Conservation (phyloP, 1,139 yeast genomes). For the Magnusiomyces suaveolens region DNA sequence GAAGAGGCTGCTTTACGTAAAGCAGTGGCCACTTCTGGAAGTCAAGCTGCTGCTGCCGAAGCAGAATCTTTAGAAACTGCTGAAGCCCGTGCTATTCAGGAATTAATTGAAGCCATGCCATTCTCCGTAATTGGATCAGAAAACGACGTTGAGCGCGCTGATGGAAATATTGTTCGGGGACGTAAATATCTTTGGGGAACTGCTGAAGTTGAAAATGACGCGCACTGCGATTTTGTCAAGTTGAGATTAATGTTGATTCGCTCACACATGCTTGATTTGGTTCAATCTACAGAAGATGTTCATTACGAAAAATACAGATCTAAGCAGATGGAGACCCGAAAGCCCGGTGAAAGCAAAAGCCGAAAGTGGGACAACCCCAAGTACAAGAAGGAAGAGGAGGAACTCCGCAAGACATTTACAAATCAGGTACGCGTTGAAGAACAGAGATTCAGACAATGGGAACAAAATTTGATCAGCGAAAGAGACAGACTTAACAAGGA, state of each 20-base stretch:
- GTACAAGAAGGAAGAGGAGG: constrained; percentile 92
- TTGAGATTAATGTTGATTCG: constrained; percentile 79
- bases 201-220: constrained; percentile 93
- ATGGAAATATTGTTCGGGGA: constrained; percentile 73
- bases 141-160: constrained; percentile 65
- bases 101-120: constrained; percentile 84
- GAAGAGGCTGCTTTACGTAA: constrained; percentile 18
- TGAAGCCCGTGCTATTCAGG: constrained; percentile 57
- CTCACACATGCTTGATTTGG: constrained; percentile 86
- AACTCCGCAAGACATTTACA: constrained; percentile 89
- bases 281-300: constrained; percentile 78
- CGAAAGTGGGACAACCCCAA: constrained; percentile 63
- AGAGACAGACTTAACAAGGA: constrained; percentile 90
- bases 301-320: constrained; percentile 88
- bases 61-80: constrained; percentile 42
- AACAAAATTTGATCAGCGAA: constrained; percentile 87
- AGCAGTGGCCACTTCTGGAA: constrained; percentile 3
- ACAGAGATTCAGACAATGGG: constrained; percentile 97
- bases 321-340: constrained; percentile 60
- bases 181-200: constrained; percentile 97
- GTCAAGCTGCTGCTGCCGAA: constrained; percentile 19
- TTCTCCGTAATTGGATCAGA: constrained; percentile 90
- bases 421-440: constrained; percentile 97
- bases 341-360: constrained; percentile 39
- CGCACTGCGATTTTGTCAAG: constrained; percentile 90